A percentile compares a stretch with the other conserved stretches of the same genome.
Conservation (phyloP, 2,329 filamentous ascomycete genomes). For the Pseudogymnoascus sp. region DNA sequence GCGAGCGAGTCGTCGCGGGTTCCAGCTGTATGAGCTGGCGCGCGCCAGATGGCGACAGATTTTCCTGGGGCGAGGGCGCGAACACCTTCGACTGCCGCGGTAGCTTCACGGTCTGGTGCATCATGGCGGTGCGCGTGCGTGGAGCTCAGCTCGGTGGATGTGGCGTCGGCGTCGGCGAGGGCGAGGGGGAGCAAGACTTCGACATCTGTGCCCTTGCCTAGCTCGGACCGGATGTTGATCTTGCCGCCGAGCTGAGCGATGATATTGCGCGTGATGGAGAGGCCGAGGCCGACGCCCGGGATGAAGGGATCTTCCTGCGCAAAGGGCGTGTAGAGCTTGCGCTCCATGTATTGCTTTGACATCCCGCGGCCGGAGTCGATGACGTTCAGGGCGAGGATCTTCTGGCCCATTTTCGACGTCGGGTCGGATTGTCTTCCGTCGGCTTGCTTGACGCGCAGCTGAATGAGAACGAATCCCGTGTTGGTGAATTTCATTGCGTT, state of each 20-base stretch:
- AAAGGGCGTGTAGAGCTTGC: slow-evolving; percentile 52
- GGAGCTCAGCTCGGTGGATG: not conserved
- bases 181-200: slow-evolving; percentile 38
- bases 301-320: slow-evolving; percentile 52
- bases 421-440: not conserved
- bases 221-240: slow-evolving; percentile 50
- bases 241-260: slow-evolving; percentile 52
- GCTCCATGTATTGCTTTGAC: slow-evolving; percentile 49
- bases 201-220: slow-evolving; percentile 47
- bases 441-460: slow-evolving; percentile 16
- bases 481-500: slow-evolving; percentile 55
- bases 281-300: slow-evolving; percentile 52
- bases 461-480: slow-evolving; percentile 41
- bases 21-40: not conserved
- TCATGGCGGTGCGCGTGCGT: not conserved
- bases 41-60: slow-evolving; percentile 14
- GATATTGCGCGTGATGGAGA: slow-evolving; percentile 57
- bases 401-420: slow-evolving; percentile 1
- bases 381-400: slow-evolving; percentile 35
- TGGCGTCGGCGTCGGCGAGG: not conserved
- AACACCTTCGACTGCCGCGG: slow-evolving; percentile 15
- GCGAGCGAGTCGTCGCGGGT: slow-evolving; percentile 12
- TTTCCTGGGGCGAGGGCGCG: slow-evolving; percentile 14
- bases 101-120: slow-evolving; percentile 15
- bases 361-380: slow-evolving; percentile 58